phyloP scores from a whole-genome alignment of 305 asterid genomes.

The Ajuga reptans region DNA sequence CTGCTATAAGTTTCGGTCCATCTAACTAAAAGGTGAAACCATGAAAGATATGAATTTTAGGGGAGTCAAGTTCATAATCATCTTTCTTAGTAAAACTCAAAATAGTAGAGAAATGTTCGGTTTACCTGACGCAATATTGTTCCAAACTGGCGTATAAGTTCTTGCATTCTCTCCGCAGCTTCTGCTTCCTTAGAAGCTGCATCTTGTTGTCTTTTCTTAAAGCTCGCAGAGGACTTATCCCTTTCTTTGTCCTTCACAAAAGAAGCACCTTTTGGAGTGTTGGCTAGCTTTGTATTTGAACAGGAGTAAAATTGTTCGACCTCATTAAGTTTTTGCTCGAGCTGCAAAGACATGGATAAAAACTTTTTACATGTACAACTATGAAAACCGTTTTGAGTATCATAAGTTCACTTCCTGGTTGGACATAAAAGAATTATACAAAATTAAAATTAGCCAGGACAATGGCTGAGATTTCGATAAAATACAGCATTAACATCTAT shows the following conservation, averaged over 20 bases:
- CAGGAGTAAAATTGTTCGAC: constrained; percentile 67
- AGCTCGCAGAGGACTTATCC: constrained; percentile 42
- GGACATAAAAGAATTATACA: background rate
- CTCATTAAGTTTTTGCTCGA: constrained; percentile 57
- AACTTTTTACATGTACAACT: background rate
- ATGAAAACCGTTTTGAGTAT: background rate
- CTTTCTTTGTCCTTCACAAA: constrained; percentile 50
- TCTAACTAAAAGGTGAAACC: too few relatives aligned
- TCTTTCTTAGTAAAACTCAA: background rate
- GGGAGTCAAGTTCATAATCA: background rate
- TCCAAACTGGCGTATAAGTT: constrained; percentile 66
- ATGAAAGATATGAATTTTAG: background rate
- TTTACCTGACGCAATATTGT: constrained; percentile 53
- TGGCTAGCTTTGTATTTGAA: constrained; percentile 39
- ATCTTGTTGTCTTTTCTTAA: constrained; percentile 65
- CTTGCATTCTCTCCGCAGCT: constrained; percentile 82
- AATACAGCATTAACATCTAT: background rate
- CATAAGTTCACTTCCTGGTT: background rate
- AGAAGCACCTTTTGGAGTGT: constrained; percentile 43
- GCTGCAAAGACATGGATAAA: constrained; percentile 36
- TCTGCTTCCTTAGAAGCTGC: constrained; percentile 62
- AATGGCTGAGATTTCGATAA: background rate
- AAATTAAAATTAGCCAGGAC: background rate
- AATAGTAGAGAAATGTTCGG: background rate
- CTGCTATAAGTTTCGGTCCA: too few relatives aligned